Base-by-base conservation (phyloP, 208 protist species). In the Histomonas meleagridis region DNA sequence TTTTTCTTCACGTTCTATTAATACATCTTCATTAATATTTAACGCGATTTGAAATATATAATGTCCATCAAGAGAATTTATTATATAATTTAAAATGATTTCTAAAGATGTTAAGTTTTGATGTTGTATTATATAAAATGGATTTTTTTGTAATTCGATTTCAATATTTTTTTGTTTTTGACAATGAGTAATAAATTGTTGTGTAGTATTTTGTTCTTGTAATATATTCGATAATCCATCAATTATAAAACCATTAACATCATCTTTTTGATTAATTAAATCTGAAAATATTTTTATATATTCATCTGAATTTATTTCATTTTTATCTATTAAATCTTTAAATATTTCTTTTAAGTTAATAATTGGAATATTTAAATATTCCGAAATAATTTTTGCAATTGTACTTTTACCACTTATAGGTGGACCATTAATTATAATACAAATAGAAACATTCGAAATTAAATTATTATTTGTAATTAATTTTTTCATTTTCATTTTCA, bases 351-450 rank as follows among this genome's bases (percentile, higher is more conserved):
- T 86, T 1, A 48, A 48, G 55, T 14, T 40, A 38, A 86, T 3
- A 32, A 86, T 1, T 53, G 76, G 76, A 26, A 86, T n/a, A 55
- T 55, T 46, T 0, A 86, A 26, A 21, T 57, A 55, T 57, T 55
- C 55, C 14, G 76, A 43, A 49, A 86, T 86, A 21, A 38, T 86
- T 9, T 51, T 9, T 5, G 26, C 32, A 32, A 86, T 4, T 12
- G 76, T 86, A 38, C 46, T 55, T 55, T 55, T 86, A 32, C 76
- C 76, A 55, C 46, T 55, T 49, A 57, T 86, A 38, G 76, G 76
- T 16, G 46, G 40, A 53, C 76, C 76, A 86, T 86, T 40, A 55
- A 86, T 35, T 38, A 86, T 55, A 38, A 86, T 28, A 10, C 9
- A 7, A 38, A 55, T 12, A 1, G 40, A 32, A n/a, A n/a, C n/a